phyloP scores from a whole-genome alignment of 2,329 filamentous ascomycete species.

The Cordyceps cicadae region DNA sequence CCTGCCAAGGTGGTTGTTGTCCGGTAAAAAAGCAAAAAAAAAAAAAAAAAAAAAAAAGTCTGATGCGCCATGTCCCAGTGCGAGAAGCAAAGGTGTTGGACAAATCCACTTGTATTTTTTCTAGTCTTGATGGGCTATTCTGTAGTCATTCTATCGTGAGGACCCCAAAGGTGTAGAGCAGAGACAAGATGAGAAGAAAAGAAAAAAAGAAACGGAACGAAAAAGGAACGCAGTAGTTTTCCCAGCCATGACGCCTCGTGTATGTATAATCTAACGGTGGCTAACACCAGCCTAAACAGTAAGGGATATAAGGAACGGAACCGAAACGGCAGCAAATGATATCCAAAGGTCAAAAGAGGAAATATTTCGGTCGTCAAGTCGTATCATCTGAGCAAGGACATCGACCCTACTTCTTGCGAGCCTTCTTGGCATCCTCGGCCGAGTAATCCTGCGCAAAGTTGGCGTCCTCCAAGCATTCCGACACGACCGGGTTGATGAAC shows the following conservation, averaged over 20 bases:
- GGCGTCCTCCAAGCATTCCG: conserved; percentile 30
- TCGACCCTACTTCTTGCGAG: conserved; percentile 8
- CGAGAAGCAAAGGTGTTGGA: neutral
- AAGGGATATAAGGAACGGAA: neutral
- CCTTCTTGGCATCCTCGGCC: conserved; percentile 4
- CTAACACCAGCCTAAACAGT: neutral
- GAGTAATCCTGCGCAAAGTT: conserved; percentile 19
- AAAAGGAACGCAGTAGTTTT: neutral
- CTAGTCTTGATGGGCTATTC: conserved; percentile 1
- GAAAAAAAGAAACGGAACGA: neutral
- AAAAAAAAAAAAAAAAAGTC: no score
- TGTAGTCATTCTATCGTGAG: neutral
- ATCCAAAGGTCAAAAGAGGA: neutral
- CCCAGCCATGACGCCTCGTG: conserved; percentile 5
- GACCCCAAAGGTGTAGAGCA: no score
- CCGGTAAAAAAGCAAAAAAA: no score
- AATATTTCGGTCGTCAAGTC: neutral
- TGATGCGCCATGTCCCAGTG: no score
- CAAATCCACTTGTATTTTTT: neutral
- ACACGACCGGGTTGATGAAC: conserved; percentile 30
- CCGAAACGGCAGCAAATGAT: neutral
- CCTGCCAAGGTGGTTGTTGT: neutral
- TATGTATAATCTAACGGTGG: neutral
- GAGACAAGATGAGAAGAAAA: neutral
- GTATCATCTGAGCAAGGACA: neutral